Conservation (phyloP, 129 eudicot species). For the Tanacetum coccineum region DNA sequence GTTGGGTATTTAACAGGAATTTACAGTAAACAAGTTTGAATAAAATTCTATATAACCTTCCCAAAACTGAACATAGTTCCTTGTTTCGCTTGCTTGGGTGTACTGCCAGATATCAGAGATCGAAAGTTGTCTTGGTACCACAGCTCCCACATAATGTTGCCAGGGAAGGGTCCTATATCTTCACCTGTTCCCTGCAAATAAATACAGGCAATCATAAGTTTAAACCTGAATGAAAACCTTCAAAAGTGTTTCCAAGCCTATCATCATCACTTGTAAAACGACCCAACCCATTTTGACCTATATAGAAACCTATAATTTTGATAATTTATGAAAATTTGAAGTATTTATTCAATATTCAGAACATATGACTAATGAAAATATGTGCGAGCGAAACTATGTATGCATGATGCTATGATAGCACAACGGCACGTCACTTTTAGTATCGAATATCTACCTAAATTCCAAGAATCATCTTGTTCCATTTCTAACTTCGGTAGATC, state of each 20-base stretch:
- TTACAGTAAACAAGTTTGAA: constrained; percentile 15
- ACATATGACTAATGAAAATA: neutral
- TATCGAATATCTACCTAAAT: constrained; percentile 34
- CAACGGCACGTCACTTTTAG: neutral
- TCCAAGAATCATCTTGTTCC: constrained; percentile 54
- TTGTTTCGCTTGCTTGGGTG: constrained; percentile 10
- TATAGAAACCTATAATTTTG: no score
- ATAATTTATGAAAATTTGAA: no score
- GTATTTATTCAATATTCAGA: no score
- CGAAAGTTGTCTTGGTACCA: neutral
- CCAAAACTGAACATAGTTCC: constrained; percentile 11
- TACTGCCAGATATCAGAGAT: neutral
- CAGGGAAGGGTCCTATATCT: neutral
- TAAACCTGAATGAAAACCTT: neutral
- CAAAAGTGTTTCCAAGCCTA: neutral
- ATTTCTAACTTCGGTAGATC: no score
- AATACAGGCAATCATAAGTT: neutral
- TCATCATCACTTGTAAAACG: no score
- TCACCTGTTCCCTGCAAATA: constrained; percentile 15
- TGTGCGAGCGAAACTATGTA: neutral
- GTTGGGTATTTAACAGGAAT: constrained; percentile 8
- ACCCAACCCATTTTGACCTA: no score
- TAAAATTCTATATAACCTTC: neutral
- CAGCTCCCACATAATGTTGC: constrained; percentile 6
- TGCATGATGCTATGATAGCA: no score